Conservation (phyloP, 805 yeast species). For the Ogataea chonburiensis region DNA sequence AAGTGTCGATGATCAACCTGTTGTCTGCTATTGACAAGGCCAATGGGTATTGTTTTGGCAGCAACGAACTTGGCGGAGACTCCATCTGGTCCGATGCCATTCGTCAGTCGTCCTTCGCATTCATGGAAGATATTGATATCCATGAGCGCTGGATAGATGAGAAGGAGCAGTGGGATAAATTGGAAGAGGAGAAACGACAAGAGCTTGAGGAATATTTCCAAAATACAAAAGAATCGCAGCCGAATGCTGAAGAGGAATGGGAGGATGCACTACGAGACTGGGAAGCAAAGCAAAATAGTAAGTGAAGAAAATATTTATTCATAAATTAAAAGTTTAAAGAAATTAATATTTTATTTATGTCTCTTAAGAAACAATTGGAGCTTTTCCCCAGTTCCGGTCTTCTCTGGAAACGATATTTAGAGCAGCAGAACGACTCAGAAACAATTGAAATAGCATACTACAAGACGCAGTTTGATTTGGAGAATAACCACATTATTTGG, state of each 20-base stretch:
- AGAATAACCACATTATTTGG: slow-evolving; percentile 17
- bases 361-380: slow-evolving; percentile 4
- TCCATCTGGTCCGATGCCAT: slow-evolving; percentile 96
- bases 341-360: too few relatives aligned
- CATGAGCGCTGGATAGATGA: slow-evolving; percentile 96
- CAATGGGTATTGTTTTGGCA: slow-evolving; percentile 89
- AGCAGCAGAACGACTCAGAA: slow-evolving; percentile 1
- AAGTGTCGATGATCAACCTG: slow-evolving; percentile 83
- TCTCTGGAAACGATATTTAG: slow-evolving; percentile 14
- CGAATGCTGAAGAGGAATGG: slow-evolving; percentile 71
- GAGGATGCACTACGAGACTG: slow-evolving; percentile 60
- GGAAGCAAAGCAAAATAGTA: slow-evolving; percentile 36
- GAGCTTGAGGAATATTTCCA: slow-evolving; percentile 34
- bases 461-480: slow-evolving; percentile 14
- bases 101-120: slow-evolving; percentile 61
- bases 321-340: background rate
- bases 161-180: slow-evolving; percentile 72
- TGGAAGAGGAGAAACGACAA: slow-evolving; percentile 47
- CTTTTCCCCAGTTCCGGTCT: slow-evolving; percentile 10
- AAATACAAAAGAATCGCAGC: slow-evolving; percentile 39
- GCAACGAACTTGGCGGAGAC: slow-evolving; percentile 96
- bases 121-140: slow-evolving; percentile 60
- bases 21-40: slow-evolving; percentile 82
- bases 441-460: slow-evolving; percentile 9
- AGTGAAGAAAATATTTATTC: background rate